Evolutionary conservation across 2,329 filamentous ascomycete species (phyloP).

Genomic region (Aspergillus sp.): DNA sequence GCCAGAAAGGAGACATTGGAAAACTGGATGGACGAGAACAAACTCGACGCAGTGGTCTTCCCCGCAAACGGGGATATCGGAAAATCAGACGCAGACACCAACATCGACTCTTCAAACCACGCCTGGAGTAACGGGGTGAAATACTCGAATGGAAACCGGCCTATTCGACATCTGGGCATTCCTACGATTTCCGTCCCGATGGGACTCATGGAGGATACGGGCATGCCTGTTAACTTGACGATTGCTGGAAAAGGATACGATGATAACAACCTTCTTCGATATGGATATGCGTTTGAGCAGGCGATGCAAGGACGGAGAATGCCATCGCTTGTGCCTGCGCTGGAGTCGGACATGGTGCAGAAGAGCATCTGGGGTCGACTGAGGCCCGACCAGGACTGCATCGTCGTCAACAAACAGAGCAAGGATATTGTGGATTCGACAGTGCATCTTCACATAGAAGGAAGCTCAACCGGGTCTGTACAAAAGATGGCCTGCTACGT

Average conservation of each 20-base stretch:
- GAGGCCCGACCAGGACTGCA: too few species aligned
- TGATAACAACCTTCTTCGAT: conserved; percentile 31
- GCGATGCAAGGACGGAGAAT: conserved; percentile 13
- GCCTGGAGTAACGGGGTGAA: conserved; percentile 48
- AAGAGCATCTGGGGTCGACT: too few species aligned
- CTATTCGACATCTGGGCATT: conserved; percentile 51
- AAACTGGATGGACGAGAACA: conserved; percentile 43
- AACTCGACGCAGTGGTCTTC: conserved; percentile 45
- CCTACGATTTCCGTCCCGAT: conserved; percentile 52
- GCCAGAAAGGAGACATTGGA: conserved; percentile 48
- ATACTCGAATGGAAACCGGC: conserved; percentile 52
- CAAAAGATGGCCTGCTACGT: too few species aligned
- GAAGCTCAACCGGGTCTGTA: too few species aligned
- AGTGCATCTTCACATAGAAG: too few species aligned
- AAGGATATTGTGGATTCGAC: too few species aligned
- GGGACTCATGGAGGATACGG: conserved; percentile 43
- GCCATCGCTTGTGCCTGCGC: conserved; percentile 14
- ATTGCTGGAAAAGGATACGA: conserved; percentile 48
- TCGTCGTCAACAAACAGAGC: too few species aligned
- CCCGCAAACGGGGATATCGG: conserved; percentile 50
- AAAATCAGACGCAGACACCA: conserved; percentile 43
- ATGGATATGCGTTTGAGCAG: conserved; percentile 22
- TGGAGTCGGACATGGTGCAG: conserved; percentile 15
- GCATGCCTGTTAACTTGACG: conserved; percentile 51
- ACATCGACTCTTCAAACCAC: conserved; percentile 26